Percentiles rank a stretch among this genome's conserved stretches.
phyloP scores from a whole-genome alignment of 2,329 filamentous ascomycete species.

The Moelleriella libera region DNA sequence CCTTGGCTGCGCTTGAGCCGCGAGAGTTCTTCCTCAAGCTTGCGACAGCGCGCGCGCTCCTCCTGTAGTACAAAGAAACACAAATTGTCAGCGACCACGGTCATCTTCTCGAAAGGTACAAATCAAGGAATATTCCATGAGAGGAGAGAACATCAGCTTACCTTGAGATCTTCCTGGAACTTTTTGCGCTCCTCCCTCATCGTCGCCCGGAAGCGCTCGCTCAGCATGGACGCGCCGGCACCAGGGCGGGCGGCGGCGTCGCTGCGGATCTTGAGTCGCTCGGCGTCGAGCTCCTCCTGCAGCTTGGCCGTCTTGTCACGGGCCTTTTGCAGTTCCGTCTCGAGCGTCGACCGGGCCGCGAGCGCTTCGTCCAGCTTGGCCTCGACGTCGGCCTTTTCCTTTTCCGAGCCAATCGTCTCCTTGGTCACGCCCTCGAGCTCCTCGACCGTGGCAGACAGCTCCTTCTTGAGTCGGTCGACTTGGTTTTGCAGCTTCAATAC shows the following conservation, averaged over 20 bases:
- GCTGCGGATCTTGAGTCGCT: slow-evolving; percentile 28
- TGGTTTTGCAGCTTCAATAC: slow-evolving; percentile 30
- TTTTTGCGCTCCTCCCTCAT: slow-evolving; percentile 44
- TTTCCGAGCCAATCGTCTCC: slow-evolving; percentile 34
- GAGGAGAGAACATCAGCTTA: slow-evolving; percentile 13
- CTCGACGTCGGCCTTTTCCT: slow-evolving; percentile 31
- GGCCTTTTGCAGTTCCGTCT: slow-evolving; percentile 24
- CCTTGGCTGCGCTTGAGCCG: slow-evolving; percentile 27
- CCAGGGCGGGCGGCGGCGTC: slow-evolving; percentile 19
- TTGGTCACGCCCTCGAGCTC: slow-evolving; percentile 39
- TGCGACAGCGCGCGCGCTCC: slow-evolving; percentile 32
- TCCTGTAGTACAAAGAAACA: slow-evolving; percentile 18
- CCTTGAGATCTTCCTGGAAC: slow-evolving; percentile 39
- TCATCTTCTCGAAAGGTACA: neutral
- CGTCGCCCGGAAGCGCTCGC: slow-evolving; percentile 39
- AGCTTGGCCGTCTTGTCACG: slow-evolving; percentile 23
- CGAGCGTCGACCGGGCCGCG: slow-evolving; percentile 20
- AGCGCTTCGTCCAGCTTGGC: slow-evolving; percentile 19
- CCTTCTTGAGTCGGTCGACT: slow-evolving; percentile 33
- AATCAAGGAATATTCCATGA: no score
- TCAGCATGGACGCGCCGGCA: slow-evolving; percentile 35
- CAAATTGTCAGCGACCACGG: neutral
- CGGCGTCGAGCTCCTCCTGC: slow-evolving; percentile 36
- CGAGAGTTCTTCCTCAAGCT: slow-evolving; percentile 35
- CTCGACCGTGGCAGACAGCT: slow-evolving; percentile 34